Base-by-base conservation (phyloP, 306 rosid species). In the Citrullus mucosospermus region DNA sequence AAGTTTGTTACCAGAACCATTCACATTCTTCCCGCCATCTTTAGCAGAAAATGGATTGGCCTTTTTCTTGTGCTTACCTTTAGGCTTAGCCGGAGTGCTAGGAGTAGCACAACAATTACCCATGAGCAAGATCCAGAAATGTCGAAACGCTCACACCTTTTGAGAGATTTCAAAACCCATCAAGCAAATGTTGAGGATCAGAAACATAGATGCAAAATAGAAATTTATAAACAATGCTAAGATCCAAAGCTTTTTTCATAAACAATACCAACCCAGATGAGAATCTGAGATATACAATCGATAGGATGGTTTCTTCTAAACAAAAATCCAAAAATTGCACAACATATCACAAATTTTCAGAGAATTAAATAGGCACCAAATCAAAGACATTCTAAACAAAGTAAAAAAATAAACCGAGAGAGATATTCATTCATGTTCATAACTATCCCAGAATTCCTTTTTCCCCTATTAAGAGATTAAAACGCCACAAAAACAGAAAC, bases 41-140 rank as follows among this genome's bases (percentile, higher is more conserved):
- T 86, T 66, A 2, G 85, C 60, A 9, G 88, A 55, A 73, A 86
- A 86, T 6, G 81, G 88, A 61, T 84, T 81, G 32, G 78, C 43
- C 56, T 84, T 86, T 72, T 87, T 84, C 75, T 77, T 86, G 54
- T 67, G 20, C 36, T 84, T 88, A 76, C 76, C 79, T 58, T 84
- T 65, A 46, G 75, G 39, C 67, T 58, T 82, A 50, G 63, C 85
- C 34, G 83, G 69, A 36, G 79, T 48, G n/a, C 85, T 58, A 22
- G 87, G 84, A 32, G 50, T 36, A 75, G 83, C 91, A 77, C 91
- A 88, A 32, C 91, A 88, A 81, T 88, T 88, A 30, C 91, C 91
- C 91, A 88, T 86, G 72, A 60, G 43, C 71, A 81, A 72, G 48
- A 63, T 25, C 80, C 80, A 70, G 28, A 30, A 70, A 80, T 4